These are phyloP conservation scores for Stagonosporopsis rhizophila DNA, from an alignment of 2,329 filamentous ascomycete species.

Conservation along the genomic window DNA sequence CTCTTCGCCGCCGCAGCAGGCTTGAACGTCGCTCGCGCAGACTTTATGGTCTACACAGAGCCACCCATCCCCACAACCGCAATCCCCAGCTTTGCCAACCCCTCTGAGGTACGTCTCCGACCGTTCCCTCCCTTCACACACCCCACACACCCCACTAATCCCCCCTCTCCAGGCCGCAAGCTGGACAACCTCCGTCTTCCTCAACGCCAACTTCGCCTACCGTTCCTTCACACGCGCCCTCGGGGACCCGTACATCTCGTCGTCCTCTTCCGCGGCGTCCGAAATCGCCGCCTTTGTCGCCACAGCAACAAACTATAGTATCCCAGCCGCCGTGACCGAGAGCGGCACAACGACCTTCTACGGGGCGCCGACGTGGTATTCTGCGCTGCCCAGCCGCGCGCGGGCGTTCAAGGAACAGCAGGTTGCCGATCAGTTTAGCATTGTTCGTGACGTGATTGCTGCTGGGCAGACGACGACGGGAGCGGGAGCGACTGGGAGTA, in stretches of 20 bases:
- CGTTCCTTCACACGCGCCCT: slow-evolving; percentile 28
- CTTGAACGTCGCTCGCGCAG: slow-evolving; percentile 28
- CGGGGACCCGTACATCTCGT: slow-evolving; percentile 37
- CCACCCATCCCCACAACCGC: slow-evolving; percentile 39
- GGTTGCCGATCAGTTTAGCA: slow-evolving; percentile 41
- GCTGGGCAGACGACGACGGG: slow-evolving; percentile 18
- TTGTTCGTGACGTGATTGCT: slow-evolving; percentile 33
- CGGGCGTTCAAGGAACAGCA: slow-evolving; percentile 41
- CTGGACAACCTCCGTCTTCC: slow-evolving; percentile 40
- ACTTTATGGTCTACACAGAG: slow-evolving; percentile 44
- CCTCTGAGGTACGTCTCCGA: slow-evolving; percentile 26
- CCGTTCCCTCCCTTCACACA: neutral
- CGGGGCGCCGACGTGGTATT: slow-evolving; percentile 39
- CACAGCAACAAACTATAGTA: slow-evolving; percentile 34
- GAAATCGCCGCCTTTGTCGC: slow-evolving; percentile 36
- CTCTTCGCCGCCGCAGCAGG: slow-evolving; percentile 25
- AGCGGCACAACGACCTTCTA: slow-evolving; percentile 30
- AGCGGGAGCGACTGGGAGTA: slow-evolving; percentile 21
- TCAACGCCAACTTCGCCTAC: slow-evolving; percentile 37
- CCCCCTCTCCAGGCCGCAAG: slow-evolving; percentile 23
- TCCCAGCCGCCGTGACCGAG: slow-evolving; percentile 37
- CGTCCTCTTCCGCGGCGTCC: slow-evolving; percentile 34
- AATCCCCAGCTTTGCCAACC: slow-evolving; percentile 35
- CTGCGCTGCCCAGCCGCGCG: slow-evolving; percentile 37
- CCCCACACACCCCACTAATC: neutral